phyloP scores from a whole-genome alignment of 352 stramenopile genomes.

The Phytopythium delawarense region DNA sequence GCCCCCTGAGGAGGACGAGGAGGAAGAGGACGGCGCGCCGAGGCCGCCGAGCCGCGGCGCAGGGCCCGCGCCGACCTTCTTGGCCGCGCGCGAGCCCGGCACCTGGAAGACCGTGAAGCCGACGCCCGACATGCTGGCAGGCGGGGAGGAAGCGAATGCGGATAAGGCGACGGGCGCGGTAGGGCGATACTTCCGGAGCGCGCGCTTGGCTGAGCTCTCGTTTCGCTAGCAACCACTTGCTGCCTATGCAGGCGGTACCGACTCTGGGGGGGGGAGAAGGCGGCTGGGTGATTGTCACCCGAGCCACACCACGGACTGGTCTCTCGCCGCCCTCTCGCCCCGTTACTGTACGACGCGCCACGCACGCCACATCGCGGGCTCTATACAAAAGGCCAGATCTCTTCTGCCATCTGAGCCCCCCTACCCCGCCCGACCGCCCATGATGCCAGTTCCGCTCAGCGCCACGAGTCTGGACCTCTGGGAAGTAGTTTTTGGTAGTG shows the following conservation, averaged over 20 bases:
- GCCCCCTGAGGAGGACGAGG: no score
- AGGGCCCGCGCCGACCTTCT: conserved; percentile 11
- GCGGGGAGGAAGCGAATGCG: neutral
- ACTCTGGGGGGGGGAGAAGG: neutral
- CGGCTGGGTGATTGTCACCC: neutral
- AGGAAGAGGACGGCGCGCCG: neutral
- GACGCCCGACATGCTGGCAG: conserved; percentile 15
- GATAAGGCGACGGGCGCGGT: neutral
- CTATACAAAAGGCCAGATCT: neutral
- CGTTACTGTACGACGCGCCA: no score
- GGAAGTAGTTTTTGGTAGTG: neutral
- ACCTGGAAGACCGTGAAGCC: conserved; percentile 73
- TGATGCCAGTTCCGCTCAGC: neutral
- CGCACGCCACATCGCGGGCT: neutral
- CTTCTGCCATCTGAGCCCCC: neutral
- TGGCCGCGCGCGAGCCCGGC: conserved; percentile 33
- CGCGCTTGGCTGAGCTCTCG: neutral
- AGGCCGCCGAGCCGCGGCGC: conserved; percentile 2
- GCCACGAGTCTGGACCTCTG: neutral
- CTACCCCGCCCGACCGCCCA: neutral
- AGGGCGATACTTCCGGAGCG: no score
- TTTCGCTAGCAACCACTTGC: neutral
- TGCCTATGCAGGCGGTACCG: neutral
- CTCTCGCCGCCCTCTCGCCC: neutral
- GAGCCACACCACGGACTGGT: neutral